Conservation (phyloP, 192 early-diverging fungal genomes). For the Piromyces finnis region DNA sequence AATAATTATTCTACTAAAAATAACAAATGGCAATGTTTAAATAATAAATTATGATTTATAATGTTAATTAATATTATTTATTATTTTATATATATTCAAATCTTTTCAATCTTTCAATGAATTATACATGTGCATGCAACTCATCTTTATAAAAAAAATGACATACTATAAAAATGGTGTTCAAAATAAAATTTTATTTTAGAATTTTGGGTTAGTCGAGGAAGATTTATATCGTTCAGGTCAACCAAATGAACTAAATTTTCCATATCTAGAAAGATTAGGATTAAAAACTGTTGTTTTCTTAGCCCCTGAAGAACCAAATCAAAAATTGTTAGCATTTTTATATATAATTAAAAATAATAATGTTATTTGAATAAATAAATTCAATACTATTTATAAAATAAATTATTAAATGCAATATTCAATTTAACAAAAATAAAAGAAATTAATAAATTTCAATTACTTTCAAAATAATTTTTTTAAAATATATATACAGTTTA, state of each 20-base stretch:
- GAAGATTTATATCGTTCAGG: slow-evolving; percentile 90
- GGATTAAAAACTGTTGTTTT: slow-evolving; percentile 85
- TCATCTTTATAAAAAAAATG: too few species aligned
- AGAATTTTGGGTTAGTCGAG: slow-evolving; percentile 97
- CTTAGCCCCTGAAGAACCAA: slow-evolving; percentile 93
- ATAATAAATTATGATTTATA: too few species aligned
- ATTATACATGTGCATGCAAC: background rate
- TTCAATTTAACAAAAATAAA: too few species aligned
- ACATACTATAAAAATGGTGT: too few species aligned
- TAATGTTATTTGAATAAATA: too few species aligned
- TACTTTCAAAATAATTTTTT: too few species aligned
- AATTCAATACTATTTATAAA: background rate
- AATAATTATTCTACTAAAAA: too few species aligned
- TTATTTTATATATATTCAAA: too few species aligned
- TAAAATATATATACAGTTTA: slow-evolving; percentile 19
- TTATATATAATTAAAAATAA: background rate
- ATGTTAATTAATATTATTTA: too few species aligned
- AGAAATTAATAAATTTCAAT: too few species aligned
- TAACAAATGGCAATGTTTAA: too few species aligned
- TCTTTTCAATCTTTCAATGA: background rate
- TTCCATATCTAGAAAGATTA: slow-evolving; percentile 93
- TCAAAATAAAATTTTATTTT: background rate
- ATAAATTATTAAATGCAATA: too few species aligned
- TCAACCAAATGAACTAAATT: slow-evolving; percentile 98
- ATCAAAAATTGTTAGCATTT: slow-evolving; percentile 61